These are phyloP conservation scores for Lichtheimia hyalospora DNA, from an alignment of 371 early-diverging fungal species.

Conservation along the genomic window DNA sequence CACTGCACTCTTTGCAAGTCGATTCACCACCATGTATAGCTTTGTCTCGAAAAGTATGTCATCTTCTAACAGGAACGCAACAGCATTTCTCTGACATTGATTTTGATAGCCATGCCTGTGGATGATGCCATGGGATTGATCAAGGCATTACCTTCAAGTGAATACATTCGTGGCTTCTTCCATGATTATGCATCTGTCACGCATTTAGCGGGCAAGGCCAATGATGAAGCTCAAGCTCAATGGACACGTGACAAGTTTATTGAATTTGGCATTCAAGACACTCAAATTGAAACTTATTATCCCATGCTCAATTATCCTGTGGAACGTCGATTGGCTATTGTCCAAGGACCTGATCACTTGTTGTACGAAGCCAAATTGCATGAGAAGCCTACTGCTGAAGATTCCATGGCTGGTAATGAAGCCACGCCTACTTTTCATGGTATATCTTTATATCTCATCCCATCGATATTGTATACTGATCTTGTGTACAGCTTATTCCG, in stretches of 20 bases:
- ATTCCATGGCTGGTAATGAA: slow-evolving; percentile 46
- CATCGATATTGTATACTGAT: neutral
- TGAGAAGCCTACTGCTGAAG: slow-evolving; percentile 56
- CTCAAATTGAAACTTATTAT: slow-evolving; percentile 56
- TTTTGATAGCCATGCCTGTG: slow-evolving; percentile 7
- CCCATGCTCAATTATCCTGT: slow-evolving; percentile 62
- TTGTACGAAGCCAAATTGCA: slow-evolving; percentile 51
- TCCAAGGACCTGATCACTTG: slow-evolving; percentile 41
- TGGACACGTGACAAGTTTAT: slow-evolving; percentile 55
- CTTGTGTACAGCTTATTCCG: slow-evolving; percentile 41
- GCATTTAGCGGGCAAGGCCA: slow-evolving; percentile 49
- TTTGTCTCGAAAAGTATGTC: slow-evolving; percentile 5
- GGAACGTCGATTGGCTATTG: slow-evolving; percentile 52
- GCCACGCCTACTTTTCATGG: slow-evolving; percentile 65
- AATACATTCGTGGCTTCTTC: slow-evolving; percentile 34
- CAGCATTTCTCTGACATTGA: neutral
- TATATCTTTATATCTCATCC: neutral
- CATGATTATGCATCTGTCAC: slow-evolving; percentile 52
- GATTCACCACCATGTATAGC: slow-evolving; percentile 6
- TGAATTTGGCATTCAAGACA: slow-evolving; percentile 49
- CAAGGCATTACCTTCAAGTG: slow-evolving; percentile 24
- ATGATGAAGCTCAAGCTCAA: slow-evolving; percentile 44
- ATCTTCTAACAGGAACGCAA: neutral
- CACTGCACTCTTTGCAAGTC: slow-evolving; percentile 3
- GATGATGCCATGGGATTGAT: slow-evolving; percentile 20